Conservation (phyloP, 768 basidiomycete species). For the Cytidiella melzeri region DNA sequence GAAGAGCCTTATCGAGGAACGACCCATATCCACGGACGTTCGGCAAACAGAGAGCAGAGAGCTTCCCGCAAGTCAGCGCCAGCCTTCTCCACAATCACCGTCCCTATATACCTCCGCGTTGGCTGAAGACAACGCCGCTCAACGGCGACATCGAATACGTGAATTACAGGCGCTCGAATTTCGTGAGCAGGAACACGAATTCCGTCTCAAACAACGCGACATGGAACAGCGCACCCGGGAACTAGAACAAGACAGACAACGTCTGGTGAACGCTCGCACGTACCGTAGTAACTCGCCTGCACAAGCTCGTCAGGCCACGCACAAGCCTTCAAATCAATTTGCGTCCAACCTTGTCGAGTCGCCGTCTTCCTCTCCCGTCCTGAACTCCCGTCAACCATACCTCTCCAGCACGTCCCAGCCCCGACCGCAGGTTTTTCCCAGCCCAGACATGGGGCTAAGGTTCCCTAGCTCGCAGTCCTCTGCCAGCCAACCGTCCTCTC, state of each 20-base stretch:
- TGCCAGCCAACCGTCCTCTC: slow-evolving; percentile 19
- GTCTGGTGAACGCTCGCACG: slow-evolving; percentile 31
- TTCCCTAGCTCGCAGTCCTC: slow-evolving; percentile 13
- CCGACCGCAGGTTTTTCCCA: slow-evolving; percentile 33
- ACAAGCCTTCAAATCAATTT: background rate
- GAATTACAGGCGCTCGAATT: slow-evolving; percentile 48
- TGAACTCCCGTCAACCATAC: slow-evolving; percentile 11
- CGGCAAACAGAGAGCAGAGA: background rate
- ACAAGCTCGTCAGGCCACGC: background rate
- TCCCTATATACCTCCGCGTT: background rate
- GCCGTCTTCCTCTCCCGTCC: background rate
- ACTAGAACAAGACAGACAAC: slow-evolving; percentile 49
- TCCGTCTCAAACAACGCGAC: slow-evolving; percentile 49
- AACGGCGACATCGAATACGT: slow-evolving; percentile 37
- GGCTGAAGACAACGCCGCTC: slow-evolving; percentile 27
- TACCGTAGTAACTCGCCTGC: slow-evolving; percentile 21
- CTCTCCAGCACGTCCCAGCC: slow-evolving; percentile 37
- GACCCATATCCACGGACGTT: background rate
- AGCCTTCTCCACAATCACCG: background rate
- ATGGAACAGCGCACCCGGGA: slow-evolving; percentile 48
- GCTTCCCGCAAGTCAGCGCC: slow-evolving; percentile 3
- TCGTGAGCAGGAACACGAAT: slow-evolving; percentile 47
- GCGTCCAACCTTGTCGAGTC: slow-evolving; percentile 12
- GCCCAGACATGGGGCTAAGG: slow-evolving; percentile 6
- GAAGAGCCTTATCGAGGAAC: background rate